These are phyloP conservation scores for Aschersonia sp. DNA, from an alignment of 2,329 filamentous ascomycete genomes.

Conservation along the genomic window DNA sequence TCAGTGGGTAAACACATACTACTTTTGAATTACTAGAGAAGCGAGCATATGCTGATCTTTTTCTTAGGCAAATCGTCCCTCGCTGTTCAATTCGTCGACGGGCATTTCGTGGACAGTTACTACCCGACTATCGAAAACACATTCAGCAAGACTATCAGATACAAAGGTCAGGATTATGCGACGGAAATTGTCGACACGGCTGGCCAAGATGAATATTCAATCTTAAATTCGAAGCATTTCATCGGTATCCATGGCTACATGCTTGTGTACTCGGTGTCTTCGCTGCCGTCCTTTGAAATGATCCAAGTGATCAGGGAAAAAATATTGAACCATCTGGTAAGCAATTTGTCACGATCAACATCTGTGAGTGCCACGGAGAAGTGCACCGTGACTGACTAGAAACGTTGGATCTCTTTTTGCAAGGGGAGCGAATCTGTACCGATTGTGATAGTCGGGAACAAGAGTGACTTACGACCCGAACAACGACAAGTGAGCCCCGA, in stretches of 20 bases:
- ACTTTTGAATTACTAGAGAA: not conserved
- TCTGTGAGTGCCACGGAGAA: no score
- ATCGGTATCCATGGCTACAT: constrained; percentile 99
- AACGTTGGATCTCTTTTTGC: not conserved
- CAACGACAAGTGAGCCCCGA: constrained; percentile 82
- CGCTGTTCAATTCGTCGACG: constrained; percentile 92
- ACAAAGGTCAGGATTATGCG: constrained; percentile 83
- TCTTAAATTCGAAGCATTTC: constrained; percentile 96
- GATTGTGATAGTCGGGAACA: constrained; percentile 92
- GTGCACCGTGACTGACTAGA: no score
- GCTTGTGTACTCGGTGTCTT: constrained; percentile 95
- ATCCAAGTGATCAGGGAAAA: constrained; percentile 91
- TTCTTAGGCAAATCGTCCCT: constrained; percentile 83
- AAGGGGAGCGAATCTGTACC: constrained; percentile 87
- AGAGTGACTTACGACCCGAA: constrained; percentile 83
- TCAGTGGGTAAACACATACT: constrained; percentile 47
- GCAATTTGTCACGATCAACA: constrained; percentile 13
- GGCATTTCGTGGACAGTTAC: constrained; percentile 97
- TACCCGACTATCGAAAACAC: constrained; percentile 99
- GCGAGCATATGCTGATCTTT: not conserved
- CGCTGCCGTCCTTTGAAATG: constrained; percentile 93
- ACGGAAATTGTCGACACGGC: constrained; percentile 98
- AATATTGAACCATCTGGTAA: constrained; percentile 87
- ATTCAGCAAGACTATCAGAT: constrained; percentile 88
- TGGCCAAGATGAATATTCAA: constrained; percentile 97